Evolutionary conservation across 768 basidiomycete genomes (phyloP).

Genomic region (Suillus plorans): DNA sequence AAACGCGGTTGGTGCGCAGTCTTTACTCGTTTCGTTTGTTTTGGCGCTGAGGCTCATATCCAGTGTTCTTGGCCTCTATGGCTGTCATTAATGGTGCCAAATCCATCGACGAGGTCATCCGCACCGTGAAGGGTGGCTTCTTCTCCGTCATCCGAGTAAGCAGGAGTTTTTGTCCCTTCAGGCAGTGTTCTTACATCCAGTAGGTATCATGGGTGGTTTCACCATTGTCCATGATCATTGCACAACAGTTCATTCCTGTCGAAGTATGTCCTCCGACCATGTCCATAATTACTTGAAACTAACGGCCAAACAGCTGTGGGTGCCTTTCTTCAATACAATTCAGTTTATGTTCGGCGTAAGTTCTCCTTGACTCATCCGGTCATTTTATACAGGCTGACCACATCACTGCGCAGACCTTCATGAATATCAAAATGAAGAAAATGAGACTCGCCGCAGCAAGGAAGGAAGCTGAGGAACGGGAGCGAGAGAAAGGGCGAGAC

Average conservation of each 20-base stretch:
- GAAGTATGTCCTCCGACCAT: slow-evolving; percentile 46
- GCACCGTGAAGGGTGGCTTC: slow-evolving; percentile 72
- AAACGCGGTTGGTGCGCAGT: slow-evolving; percentile 58
- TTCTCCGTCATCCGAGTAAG: slow-evolving; percentile 70
- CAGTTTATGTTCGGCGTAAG: slow-evolving; percentile 77
- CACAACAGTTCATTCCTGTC: slow-evolving; percentile 77
- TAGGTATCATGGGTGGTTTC: slow-evolving; percentile 82
- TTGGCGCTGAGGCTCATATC: not conserved
- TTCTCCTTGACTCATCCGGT: slow-evolving; percentile 4
- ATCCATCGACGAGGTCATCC: slow-evolving; percentile 59
- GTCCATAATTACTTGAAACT: slow-evolving; percentile 5
- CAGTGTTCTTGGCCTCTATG: slow-evolving; percentile 77
- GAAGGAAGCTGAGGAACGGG: slow-evolving; percentile 44
- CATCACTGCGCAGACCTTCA: slow-evolving; percentile 51
- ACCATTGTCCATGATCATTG: slow-evolving; percentile 70
- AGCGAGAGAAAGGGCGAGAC: slow-evolving; percentile 27
- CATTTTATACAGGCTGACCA: slow-evolving; percentile 3
- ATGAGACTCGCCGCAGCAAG: slow-evolving; percentile 52
- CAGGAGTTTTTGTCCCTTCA: not conserved
- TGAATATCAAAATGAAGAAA: slow-evolving; percentile 73
- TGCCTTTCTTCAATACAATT: slow-evolving; percentile 81
- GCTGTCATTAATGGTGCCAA: slow-evolving; percentile 82
- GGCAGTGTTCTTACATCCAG: not conserved
- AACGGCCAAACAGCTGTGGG: slow-evolving; percentile 62
- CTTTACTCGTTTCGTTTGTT: not conserved